Percentiles rank a stretch among this genome's conserved stretches.
Evolutionary conservation across 352 stramenopile genomes (phyloP).

Genomic region (Globisporangium acanthophoron): DNA sequence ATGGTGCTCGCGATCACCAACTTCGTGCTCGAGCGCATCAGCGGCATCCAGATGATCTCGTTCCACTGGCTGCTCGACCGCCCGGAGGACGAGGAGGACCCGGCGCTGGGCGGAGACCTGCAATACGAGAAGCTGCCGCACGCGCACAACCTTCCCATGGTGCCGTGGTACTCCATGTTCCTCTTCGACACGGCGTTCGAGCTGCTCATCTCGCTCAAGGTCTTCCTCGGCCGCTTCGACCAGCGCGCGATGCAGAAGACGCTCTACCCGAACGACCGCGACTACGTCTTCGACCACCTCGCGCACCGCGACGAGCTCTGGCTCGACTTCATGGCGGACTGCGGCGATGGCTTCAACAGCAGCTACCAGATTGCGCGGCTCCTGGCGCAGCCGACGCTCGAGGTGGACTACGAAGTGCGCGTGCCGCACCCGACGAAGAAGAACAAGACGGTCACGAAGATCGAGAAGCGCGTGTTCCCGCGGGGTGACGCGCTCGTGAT

Average conservation of each 20-base stretch:
- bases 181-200: conserved; percentile 90
- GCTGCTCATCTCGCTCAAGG: conserved; percentile 90
- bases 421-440: conserved; percentile 6
- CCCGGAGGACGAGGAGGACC: conserved; percentile 40
- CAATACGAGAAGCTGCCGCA: conserved; percentile 57
- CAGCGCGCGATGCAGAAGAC: conserved; percentile 89
- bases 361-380: conserved; percentile 90
- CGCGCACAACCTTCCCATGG: conserved; percentile 85
- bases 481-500: conserved; percentile 87
- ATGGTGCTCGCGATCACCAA: conserved; percentile 80
- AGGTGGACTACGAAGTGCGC: conserved; percentile 47
- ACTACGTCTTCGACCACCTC: conserved; percentile 83
- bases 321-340: conserved; percentile 94
- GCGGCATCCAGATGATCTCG: conserved; percentile 72
- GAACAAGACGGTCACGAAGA: conserved; percentile 13
- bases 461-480: conserved; percentile 56
- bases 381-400: conserved; percentile 85
- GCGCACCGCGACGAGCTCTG: conserved; percentile 79
- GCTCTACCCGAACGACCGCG: conserved; percentile 60
- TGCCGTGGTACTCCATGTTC: conserved; percentile 93
- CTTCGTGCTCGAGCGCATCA: conserved; percentile 78
- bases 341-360: conserved; percentile 91
- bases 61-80: conserved; percentile 66
- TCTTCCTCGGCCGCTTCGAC: conserved; percentile 91
- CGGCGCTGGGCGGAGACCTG: conserved; percentile 23